Evolutionary conservation across 225 moss, liverwort and hornwort species (phyloP).

Genomic region (Marchantia paleacea): DNA sequence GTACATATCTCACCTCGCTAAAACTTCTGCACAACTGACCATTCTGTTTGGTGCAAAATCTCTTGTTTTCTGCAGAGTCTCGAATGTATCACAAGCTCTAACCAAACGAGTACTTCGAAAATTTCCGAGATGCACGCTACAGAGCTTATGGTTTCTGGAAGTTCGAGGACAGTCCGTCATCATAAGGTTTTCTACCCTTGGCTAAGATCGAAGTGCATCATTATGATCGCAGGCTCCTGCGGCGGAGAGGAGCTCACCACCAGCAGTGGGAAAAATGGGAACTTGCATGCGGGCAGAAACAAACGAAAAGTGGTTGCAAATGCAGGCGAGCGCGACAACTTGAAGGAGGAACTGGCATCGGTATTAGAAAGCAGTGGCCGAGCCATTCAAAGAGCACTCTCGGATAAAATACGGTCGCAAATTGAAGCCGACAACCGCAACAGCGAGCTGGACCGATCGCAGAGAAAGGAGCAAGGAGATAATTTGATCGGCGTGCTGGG

Average conservation of each 20-base stretch:
- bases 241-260: conserved; percentile 6
- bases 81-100: neutral
- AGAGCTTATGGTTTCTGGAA: neutral
- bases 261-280: neutral
- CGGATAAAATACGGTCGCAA: conserved; percentile 6
- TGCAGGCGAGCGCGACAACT: neutral
- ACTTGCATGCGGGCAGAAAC: neutral
- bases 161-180: neutral
- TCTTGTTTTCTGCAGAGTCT: neutral
- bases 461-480: conserved; percentile 16
- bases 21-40: neutral
- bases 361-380: neutral
- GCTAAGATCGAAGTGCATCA: neutral
- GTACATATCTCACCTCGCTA: neutral
- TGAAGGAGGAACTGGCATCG: conserved; percentile 14
- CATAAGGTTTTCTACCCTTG: neutral
- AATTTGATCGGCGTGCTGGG: conserved; percentile 1
- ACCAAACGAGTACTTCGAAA: neutral
- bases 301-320: neutral
- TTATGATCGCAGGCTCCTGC: neutral
- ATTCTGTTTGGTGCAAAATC: neutral
- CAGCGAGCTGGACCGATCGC: conserved; percentile 15
- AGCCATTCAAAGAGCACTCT: conserved; percentile 1
- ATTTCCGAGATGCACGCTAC: neutral
- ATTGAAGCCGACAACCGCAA: conserved; percentile 15